Percentiles rank a stretch among this genome's conserved stretches.
Conservation (phyloP, 192 early-diverging fungal species). For the Backusella luteola region DNA sequence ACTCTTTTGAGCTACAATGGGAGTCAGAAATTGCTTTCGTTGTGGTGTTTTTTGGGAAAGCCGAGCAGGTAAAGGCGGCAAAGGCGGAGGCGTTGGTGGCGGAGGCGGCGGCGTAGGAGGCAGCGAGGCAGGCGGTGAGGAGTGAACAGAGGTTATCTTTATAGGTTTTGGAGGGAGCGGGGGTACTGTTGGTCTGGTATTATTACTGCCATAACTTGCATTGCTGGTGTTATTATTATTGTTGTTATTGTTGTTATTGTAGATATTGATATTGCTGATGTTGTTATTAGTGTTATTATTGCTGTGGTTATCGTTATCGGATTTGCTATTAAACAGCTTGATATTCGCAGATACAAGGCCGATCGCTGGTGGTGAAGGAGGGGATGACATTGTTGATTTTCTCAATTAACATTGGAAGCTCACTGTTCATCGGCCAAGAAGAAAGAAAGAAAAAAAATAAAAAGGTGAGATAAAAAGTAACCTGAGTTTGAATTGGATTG, state of each 20-base stretch:
- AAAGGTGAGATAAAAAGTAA: neutral
- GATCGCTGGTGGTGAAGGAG: conserved; percentile 12
- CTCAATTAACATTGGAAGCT: conserved; percentile 10
- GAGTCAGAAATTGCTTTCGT: neutral
- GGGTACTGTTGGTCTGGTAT: neutral
- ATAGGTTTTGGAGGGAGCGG: conserved; percentile 22
- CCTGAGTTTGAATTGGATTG: neutral
- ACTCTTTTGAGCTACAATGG: conserved; percentile 13
- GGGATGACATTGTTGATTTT: conserved; percentile 24
- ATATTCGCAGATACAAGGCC: conserved; percentile 34
- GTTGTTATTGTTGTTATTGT: neutral
- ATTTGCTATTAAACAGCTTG: conserved; percentile 29
- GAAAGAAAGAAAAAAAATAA: conserved; percentile 9
- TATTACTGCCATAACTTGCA: neutral
- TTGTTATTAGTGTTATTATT: neutral
- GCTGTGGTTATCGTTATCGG: neutral
- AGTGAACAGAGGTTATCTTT: conserved; percentile 12
- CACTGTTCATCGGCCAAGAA: conserved; percentile 5
- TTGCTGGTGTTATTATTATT: neutral
- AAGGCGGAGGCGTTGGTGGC: neutral
- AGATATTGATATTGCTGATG: neutral
- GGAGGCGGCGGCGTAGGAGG: neutral
- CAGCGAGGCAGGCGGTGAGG: conserved; percentile 11
- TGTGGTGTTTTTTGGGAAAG: neutral
- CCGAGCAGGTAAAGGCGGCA: neutral